phyloP scores from a whole-genome alignment of 495 filamentous ascomycete genomes.

The Entonaema liquescens region DNA sequence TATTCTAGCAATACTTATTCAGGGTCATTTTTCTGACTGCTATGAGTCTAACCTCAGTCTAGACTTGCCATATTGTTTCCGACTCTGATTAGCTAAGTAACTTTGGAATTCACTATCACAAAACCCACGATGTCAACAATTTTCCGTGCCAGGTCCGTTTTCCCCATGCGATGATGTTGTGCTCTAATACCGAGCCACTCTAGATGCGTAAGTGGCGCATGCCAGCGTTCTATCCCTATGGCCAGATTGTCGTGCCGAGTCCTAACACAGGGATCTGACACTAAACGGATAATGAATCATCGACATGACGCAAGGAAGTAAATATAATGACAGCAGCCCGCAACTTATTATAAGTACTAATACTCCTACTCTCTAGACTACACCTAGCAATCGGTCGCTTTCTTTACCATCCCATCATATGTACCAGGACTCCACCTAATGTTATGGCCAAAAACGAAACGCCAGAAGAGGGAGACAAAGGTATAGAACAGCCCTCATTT shows the following conservation, averaged over 20 bases:
- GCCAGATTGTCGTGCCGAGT: background rate
- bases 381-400: background rate
- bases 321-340: background rate
- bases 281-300: slow-evolving; percentile 42
- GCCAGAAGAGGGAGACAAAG: slow-evolving; percentile 41
- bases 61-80: no score
- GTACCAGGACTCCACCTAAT: background rate
- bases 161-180: background rate
- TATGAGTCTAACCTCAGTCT: no score
- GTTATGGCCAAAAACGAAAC: slow-evolving; percentile 15
- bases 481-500: background rate
- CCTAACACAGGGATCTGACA: background rate
- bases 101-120: no score
- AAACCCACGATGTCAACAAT: no score
- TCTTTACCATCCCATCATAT: background rate
- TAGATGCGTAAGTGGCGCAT: slow-evolving; percentile 10
- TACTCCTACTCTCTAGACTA: background rate
- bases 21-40: no score
- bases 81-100: no score
- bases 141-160: no score
- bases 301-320: slow-evolving; percentile 25
- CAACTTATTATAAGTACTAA: background rate
- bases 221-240: background rate
- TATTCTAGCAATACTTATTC: no score
- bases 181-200: background rate